Base-by-base conservation (phyloP, 805 yeast species). In the Nakazawaea peltata region DNA sequence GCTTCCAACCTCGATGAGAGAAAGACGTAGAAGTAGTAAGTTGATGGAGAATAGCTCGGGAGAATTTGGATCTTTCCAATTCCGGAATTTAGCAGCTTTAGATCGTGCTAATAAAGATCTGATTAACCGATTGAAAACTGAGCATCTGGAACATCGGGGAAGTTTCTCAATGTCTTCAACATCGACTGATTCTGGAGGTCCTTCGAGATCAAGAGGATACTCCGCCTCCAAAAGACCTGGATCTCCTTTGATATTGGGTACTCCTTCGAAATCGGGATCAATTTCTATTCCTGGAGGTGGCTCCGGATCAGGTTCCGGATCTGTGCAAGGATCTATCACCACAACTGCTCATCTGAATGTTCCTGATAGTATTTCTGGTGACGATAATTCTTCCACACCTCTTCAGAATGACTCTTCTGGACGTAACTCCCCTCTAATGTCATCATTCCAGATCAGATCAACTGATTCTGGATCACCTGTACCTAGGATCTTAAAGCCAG, bases 101-200 rank as follows among this genome's bases (percentile, higher is more conserved):
- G 97, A 92, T 47, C 83, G 82, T 48, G 97, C 95, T 7, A 92
- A 92, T 51, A 86, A 85, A 50, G 97, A 88, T 57, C 88, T 83
- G 11, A 86, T 92, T 43, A 83, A 84, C 49, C 65, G 95, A 43
- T 69, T 92, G 51, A 83, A 87, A 49, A 79, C 69, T 21, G 97
- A 90, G 53, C 94, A 85, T 54, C 45, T 79, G 44, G 84, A 77
- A 44, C 77, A 74, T 45, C 39, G 61, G 15, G 51, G 46, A 23
- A 54, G 60, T 39, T 39, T 54, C 2, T 56, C 63, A 59, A 57
- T 70, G 1, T 63, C 77, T 0, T 64, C 74, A 2, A 65, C 73
- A 4, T 74, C 65, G 7, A 57, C 65, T 1, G n/a, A n/a, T n/a
- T n/a, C n/a, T n/a, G n/a, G n/a, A n/a, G 41, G 38, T 9, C 35